Base-by-base conservation (phyloP, 208 protist genomes). In the Acanthamoeba culbertsoni region DNA sequence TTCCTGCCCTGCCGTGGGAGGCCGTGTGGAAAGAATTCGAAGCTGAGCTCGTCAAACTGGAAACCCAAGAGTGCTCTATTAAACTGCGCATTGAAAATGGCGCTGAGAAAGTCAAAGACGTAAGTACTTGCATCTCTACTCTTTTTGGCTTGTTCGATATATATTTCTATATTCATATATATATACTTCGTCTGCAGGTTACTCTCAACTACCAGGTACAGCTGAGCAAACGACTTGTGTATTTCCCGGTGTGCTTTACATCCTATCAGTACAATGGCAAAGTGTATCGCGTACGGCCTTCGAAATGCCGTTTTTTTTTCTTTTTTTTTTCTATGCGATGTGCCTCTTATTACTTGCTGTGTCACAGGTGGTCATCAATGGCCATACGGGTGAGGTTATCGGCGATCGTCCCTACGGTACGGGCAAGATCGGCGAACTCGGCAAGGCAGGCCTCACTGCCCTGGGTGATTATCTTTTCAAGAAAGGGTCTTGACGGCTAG, bases 221-320 rank as follows among this genome's bases (percentile, higher is more conserved):
- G 51, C 77, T 62, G 14, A 88, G 62, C 33, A 55, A 46, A 12
- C 43, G 77, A 1, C 51, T 88, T 4, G 77, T 88, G 23, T 88
- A 88, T 33, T 62, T 88, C 51, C 77, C 77, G 1, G 77, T 88
- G 26, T 55, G 48, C 48, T 46, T 88, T 35, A 88, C 77, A 5
- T 88, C 77, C 77, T 88, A 88, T 26, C 43, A 55, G 33, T 88
- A 63, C 77, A 88, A 88, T 28, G 77, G 51, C 43, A 88, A 88
- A 33, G 20, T 88, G 28, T 88, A 88, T 46, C 26, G 77, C 23
- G 77, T 88, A 88, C 28, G 48, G 5, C 8, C 33, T 4, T 20
- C 45, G 12, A 18, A 23, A 12, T 55, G 26, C 40, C 28, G 2
- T 86, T 86, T 8, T 42, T 55, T 14, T 18, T 40, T 12, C 16